Percentiles rank a stretch among this genome's conserved stretches.
These are phyloP conservation scores for Penicillium fuscoglaucum DNA, from an alignment of 2,329 filamentous ascomycete species.

Conservation along the genomic window DNA sequence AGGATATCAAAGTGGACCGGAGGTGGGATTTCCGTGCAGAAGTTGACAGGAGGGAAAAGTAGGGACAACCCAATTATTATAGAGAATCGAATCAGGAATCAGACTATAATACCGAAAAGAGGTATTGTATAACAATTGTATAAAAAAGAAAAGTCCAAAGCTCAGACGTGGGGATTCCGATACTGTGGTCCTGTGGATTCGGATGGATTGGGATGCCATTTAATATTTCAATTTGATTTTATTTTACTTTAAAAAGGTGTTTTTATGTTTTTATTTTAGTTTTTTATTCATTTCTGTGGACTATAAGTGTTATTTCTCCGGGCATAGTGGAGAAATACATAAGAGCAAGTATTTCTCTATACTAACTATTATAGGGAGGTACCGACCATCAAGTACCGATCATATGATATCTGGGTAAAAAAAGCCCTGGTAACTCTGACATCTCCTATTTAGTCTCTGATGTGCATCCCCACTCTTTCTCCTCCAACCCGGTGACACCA, in stretches of 20 bases:
- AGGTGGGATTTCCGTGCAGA: background rate
- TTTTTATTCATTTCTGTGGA: background rate
- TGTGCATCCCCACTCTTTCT: background rate
- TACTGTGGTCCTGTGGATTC: slow-evolving; percentile 5
- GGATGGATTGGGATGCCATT: background rate
- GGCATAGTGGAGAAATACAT: background rate
- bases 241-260: background rate
- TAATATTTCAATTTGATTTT: background rate
- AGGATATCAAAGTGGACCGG: background rate
- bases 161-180: slow-evolving; percentile 8
- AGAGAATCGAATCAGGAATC: background rate
- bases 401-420: background rate
- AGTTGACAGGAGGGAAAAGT: slow-evolving; percentile 6
- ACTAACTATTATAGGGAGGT: background rate
- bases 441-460: background rate
- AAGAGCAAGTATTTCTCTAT: background rate
- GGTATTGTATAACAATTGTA: background rate
- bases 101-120: background rate
- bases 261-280: background rate
- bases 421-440: background rate
- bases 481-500: background rate
- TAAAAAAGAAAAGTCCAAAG: background rate
- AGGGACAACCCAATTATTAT: slow-evolving; percentile 2
- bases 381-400: slow-evolving; percentile 6
- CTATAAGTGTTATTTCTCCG: background rate